Conservation (phyloP, 148 eudicot genomes). For the Hydrangea macrophylla region DNA sequence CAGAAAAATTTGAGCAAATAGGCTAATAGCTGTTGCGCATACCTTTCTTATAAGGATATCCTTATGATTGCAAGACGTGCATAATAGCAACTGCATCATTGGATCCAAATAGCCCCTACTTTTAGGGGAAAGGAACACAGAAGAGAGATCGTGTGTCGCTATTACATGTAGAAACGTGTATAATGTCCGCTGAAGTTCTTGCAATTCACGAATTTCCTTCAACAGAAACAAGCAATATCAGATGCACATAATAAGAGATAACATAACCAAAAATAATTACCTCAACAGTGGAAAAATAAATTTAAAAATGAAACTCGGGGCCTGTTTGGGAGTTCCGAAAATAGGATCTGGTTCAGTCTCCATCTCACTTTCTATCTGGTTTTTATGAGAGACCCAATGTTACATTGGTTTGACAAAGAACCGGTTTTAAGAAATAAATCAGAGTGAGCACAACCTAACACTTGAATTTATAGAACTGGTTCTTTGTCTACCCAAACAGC, state of each 20-base stretch:
- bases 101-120: constrained; percentile 57
- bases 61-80: constrained; percentile 75
- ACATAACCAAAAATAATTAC: not conserved
- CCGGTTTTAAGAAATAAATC: too few relatives aligned
- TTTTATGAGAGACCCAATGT: too few relatives aligned
- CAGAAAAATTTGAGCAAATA: not conserved
- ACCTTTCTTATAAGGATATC: constrained; percentile 86
- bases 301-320: constrained; percentile 3
- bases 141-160: constrained; percentile 81
- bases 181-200: constrained; percentile 82
- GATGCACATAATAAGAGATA: not conserved
- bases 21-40: not conserved
- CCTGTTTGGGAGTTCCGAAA: too few relatives aligned
- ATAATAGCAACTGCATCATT: constrained; percentile 71
- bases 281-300: not conserved
- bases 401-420: too few relatives aligned
- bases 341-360: too few relatives aligned
- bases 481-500: too few relatives aligned
- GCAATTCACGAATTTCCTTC: constrained; percentile 90
- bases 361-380: too few relatives aligned
- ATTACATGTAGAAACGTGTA: constrained; percentile 85
- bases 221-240: constrained; percentile 16
- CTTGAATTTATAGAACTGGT: too few relatives aligned
- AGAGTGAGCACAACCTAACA: too few relatives aligned
- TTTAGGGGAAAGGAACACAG: constrained; percentile 69